Conservation (phyloP, 1,139 yeast species). For the Yamadazyma atmosphaerica region DNA sequence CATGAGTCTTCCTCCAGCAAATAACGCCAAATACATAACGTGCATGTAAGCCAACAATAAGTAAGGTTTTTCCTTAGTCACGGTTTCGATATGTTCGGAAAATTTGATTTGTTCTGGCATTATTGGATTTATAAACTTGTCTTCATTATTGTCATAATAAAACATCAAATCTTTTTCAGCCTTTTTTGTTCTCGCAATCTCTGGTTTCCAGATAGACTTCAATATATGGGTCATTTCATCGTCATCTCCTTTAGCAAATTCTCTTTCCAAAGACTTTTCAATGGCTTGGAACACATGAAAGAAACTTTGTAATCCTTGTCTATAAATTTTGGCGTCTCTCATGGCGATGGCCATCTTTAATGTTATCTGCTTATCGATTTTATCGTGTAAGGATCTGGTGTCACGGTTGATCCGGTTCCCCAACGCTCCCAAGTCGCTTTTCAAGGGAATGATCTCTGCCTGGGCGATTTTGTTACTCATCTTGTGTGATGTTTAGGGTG, state of each 20-base stretch:
- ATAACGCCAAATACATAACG: conserved; percentile 80
- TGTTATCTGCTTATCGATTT: conserved; percentile 67
- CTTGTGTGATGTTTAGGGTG: not conserved
- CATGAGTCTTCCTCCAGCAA: conserved; percentile 84
- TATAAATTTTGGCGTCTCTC: conserved; percentile 70
- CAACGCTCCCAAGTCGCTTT: conserved; percentile 75
- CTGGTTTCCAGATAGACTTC: conserved; percentile 67
- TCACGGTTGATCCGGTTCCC: conserved; percentile 76
- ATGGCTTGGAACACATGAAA: conserved; percentile 74
- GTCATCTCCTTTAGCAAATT: conserved; percentile 38
- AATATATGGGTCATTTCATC: conserved; percentile 45
- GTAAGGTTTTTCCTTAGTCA: conserved; percentile 64
- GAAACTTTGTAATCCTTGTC: conserved; percentile 79
- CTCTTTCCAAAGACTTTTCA: conserved; percentile 55
- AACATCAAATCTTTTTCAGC: conserved; percentile 65
- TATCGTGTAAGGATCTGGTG: conserved; percentile 66
- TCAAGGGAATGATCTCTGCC: conserved; percentile 66
- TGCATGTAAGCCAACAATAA: conserved; percentile 80
- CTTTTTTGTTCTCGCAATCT: conserved; percentile 60
- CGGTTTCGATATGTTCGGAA: conserved; percentile 56
- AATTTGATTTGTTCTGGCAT: conserved; percentile 64
- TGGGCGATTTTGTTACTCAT: conserved; percentile 23
- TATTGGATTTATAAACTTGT: conserved; percentile 57
- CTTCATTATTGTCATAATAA: conserved; percentile 56
- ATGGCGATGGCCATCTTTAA: conserved; percentile 73